Base-by-base conservation (phyloP, 225 moss, liverwort and hornwort species). In the Neckera pumila region DNA sequence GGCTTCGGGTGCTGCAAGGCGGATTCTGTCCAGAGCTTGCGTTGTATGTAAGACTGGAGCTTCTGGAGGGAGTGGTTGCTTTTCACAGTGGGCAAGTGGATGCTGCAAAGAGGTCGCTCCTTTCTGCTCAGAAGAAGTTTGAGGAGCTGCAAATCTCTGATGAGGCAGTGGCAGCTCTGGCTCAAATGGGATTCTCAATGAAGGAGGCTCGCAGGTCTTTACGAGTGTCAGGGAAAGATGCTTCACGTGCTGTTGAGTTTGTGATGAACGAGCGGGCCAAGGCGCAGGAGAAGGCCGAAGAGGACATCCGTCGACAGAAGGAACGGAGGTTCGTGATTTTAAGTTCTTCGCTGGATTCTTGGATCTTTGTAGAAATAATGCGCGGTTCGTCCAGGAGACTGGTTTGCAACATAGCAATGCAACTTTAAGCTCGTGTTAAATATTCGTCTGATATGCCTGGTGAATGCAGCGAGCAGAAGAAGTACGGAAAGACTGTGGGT, bases 21-120 rank as follows among this genome's bases (percentile, higher is more conserved):
- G 95, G 96, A 30, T 97, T 98, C 83, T 95, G 97, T 91, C 98
- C 98, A 45, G 98, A 98, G 91, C 96, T 98, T 82, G 98, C 98
- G 79, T 90, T 98, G 97, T 98, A 98, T 90, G 95, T 97, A 40
- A 89, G 98, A 72, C 87, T 98, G 88, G 98, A 98, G 90, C 98
- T 98, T 79, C 90, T 98, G 74, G 98, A 98, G 82, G 98, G 98
- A 61, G 96, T 98, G 83, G 97, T 98, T 67, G 95, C 98, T 76
- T 98, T 92, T 77, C 96, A 98, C 76, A 95, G 95, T 89, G 98
- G 97, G 66, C 95, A 94, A 86, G 70, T 77, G 70, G 95, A 95
- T 88, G 89, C 92, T 94, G 98, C 98, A 45, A 93, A 90, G 82
- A 89, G 80, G 43, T 98, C 94, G 34, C 91, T 98, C 76, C 88